Evolutionary conservation across 2,329 filamentous ascomycete genomes (phyloP), one percentile per base, ranked within the genome.

Genomic region (Penicillium digitatum): DNA sequence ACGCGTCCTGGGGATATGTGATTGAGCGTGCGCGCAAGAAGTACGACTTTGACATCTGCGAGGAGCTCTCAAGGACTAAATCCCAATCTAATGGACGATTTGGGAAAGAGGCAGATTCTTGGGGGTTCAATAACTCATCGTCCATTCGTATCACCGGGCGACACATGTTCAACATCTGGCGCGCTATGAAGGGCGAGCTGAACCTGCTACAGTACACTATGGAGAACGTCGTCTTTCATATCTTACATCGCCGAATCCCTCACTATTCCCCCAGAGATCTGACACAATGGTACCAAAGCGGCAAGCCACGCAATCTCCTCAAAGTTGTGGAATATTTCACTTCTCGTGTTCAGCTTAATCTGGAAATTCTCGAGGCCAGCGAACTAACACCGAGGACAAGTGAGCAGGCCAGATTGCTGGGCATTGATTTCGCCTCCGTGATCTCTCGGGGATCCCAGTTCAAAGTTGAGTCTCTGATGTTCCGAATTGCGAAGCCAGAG

Each of bases 401-500:
- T 64, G 94, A 99, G 72, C 94, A 99, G 72, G 94, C 94, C 9
- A 86, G 94, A 11, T 78, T 99, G 11, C 81, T 99, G 3, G 94
- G 94, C 0, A 88, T 97, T 0, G 94, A 99, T 73, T 99, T 99
- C 76, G 96, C 93, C 71, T 95, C 92, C 0, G 94, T 99, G 52
- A 94, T 96, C 67, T 93, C 89, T 6, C 84, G 94, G 52, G 94
- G 94, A 16, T 97, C 92, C 0, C 94, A 99, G 69, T 97, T 95
- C 81, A 99, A 99, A 72, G 94, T 99, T 38, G 94, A 99, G 74
- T 96, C 93, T 1, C 86, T 96, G 65, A 97, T 99, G 94, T 96
- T 97, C 67, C 86, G 94, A 40, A 96, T 99, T 63, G 93, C 94
- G 40, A 99, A 99, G 70, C 92, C 94, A 0, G 94, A 99, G 71